Percentiles rank a stretch among this genome's conserved stretches.
These are phyloP conservation scores for Chenopodium suecicum DNA, from an alignment of 148 eudicot genomes.

Conservation along the genomic window DNA sequence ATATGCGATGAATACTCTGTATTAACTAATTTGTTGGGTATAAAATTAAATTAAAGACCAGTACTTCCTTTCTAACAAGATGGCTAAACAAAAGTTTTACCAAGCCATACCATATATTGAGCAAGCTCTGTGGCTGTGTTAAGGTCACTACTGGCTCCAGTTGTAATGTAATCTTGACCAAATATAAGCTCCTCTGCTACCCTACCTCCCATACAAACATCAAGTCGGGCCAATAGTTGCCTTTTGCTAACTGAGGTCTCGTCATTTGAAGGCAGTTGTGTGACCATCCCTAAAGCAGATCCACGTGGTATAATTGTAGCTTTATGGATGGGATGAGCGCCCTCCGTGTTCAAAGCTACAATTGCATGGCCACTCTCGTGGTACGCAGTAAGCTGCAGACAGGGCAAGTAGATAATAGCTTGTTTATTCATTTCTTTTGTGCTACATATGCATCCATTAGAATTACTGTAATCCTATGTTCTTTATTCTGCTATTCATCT, in stretches of 20 bases:
- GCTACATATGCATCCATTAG: too few species aligned
- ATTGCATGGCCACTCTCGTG: conserved; percentile 99
- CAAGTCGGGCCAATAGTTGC: conserved; percentile 93
- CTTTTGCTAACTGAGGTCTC: conserved; percentile 90
- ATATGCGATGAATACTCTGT: not conserved
- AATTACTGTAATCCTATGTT: not conserved
- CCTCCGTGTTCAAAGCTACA: conserved; percentile 84
- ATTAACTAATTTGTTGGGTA: too few species aligned
- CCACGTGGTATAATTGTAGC: conserved; percentile 98
- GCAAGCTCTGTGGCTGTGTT: conserved; percentile 91
- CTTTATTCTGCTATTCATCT: not conserved
- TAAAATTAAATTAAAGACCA: not conserved
- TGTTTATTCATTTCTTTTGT: not conserved
- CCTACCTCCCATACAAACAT: conserved; percentile 99
- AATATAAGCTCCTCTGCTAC: conserved; percentile 98
- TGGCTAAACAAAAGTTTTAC: not conserved
- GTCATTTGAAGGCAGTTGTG: conserved; percentile 89
- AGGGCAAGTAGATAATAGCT: not conserved
- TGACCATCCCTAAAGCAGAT: conserved; percentile 96
- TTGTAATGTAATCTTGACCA: conserved; percentile 84
- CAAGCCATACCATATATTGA: conserved; percentile 75
- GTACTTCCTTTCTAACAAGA: not conserved
- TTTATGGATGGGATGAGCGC: conserved; percentile 97
- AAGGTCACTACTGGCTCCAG: conserved; percentile 97
- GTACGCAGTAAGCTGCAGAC: conserved; percentile 85